A percentile compares a stretch with the other conserved stretches of the same genome.
Evolutionary conservation across 192 early-diverging fungal species (phyloP).

Genomic region (Linnemannia hyalina): DNA sequence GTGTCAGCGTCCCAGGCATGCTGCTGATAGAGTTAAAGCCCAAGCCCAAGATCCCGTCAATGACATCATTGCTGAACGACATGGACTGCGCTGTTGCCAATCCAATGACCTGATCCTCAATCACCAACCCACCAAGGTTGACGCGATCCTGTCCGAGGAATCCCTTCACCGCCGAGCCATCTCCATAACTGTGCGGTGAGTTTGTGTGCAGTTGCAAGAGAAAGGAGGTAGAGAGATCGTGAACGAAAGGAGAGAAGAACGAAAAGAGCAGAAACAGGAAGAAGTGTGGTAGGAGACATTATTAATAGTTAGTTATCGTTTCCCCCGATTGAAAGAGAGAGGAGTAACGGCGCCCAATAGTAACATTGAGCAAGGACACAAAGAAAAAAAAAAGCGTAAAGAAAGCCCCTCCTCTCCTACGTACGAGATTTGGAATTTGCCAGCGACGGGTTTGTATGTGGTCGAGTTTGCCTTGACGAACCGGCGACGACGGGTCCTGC

Average conservation of each 20-base stretch:
- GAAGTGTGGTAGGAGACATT: too few relatives aligned
- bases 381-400: not conserved
- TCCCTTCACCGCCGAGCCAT: conserved; percentile 65
- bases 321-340: not conserved
- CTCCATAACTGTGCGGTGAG: conserved; percentile 63
- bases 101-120: conserved; percentile 71
- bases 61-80: conserved; percentile 68
- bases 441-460: conserved; percentile 34
- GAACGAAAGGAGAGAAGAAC: not conserved
- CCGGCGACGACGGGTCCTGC: conserved; percentile 22
- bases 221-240: not conserved
- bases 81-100: conserved; percentile 70
- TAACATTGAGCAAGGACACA: not conserved
- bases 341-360: too few relatives aligned
- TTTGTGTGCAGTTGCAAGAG: not conserved
- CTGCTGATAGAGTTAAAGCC: conserved; percentile 65
- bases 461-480: conserved; percentile 44
- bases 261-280: not conserved
- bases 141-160: conserved; percentile 67
- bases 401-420: not conserved
- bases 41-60: conserved; percentile 78
- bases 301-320: not conserved
- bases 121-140: conserved; percentile 69
- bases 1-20: conserved; percentile 59
- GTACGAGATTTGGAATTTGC: conserved; percentile 42